Base-by-base conservation (phyloP, 2,329 filamentous ascomycete genomes). In the Aspergillus aculeatus region DNA sequence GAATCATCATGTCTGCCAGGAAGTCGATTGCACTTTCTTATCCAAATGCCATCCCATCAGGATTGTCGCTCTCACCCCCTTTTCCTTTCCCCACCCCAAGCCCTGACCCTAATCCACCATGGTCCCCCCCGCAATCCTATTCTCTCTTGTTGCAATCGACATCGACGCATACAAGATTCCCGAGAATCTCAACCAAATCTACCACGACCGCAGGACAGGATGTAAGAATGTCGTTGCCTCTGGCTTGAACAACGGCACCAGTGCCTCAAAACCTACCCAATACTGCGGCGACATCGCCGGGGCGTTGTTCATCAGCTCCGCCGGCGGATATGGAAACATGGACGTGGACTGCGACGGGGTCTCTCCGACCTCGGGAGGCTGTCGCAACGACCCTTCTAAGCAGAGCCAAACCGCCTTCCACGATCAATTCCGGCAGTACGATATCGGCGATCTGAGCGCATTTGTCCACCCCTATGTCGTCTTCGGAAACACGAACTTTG, bases 261-360 rank as follows among this genome's bases (percentile, higher is more conserved):
- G 24, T 1, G 11, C 35, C 38, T 16, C 38, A 14, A 12, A 16
- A 16, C 38, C 38, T 2, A 44, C 38, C 7, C 38, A 44, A 9
- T 84, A 84, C 70, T 84, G 82, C 63, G 80, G 78, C 47, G 81
- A 83, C 61, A 47, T 55, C n/a, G 2, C 11, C 26, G 32, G 47
- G 5, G 41, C 19, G 6, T n/a, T 55, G 4, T 55, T 55, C 41
- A 55, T 44, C 29, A 32, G 26, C 2, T 31, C 52, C 1, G 21
- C 21, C 10, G 26, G 41, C 11, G 41, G 41, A 16, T 55, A 55
- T 44, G 78, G 75, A 54, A 81, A 86, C 70, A 84, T 86, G 81
- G 84, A 86, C 64, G 77, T 86, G 56, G 83, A 85, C 72, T 86
- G 84, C 66, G 84, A 86, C 64, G 84, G 84, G 23, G 67, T 75